Percentiles rank a stretch among this genome's conserved stretches.
Conservation (phyloP, 805 yeast species). For the Suhomyces vadensis region DNA sequence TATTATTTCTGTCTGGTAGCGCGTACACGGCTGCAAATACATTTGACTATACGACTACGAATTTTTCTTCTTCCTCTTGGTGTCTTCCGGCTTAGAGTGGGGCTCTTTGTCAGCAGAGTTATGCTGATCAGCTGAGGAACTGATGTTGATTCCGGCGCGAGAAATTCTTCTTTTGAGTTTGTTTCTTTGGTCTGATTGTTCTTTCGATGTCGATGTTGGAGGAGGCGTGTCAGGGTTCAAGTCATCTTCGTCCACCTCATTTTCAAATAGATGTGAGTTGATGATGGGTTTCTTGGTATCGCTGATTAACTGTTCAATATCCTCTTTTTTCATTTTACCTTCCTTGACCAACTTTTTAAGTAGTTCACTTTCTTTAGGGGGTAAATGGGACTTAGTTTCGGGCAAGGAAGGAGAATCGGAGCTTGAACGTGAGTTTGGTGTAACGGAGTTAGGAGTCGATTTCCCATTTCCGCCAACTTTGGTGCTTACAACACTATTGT, state of each 20-base stretch:
- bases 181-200: conserved; percentile 9
- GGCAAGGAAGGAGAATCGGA: not conserved
- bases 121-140: not conserved
- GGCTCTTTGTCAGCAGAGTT: not conserved
- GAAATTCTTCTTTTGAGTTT: conserved; percentile 27
- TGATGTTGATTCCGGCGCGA: conserved; percentile 29
- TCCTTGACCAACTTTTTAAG: conserved; percentile 38
- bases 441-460: not conserved
- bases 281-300: conserved; percentile 34
- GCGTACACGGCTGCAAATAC: conserved; percentile 4
- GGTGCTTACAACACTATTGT: conserved; percentile 12
- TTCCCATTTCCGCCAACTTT: not conserved
- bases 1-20: not conserved
- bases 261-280: conserved; percentile 41
- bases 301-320: conserved; percentile 30
- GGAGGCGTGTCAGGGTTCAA: conserved; percentile 15
- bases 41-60: conserved; percentile 1
- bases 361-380: conserved; percentile 24
- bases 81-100: conserved; percentile 6
- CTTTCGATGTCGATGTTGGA: conserved; percentile 3
- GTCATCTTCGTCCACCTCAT: conserved; percentile 32
- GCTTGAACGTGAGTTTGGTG: not conserved
- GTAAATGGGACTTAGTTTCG: conserved; percentile 3
- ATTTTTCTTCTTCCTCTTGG: conserved; percentile 8
- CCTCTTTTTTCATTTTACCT: conserved; percentile 35